Evolutionary conservation across 257 asterid species (phyloP).

Genomic region (Solanum chiquidenum): DNA sequence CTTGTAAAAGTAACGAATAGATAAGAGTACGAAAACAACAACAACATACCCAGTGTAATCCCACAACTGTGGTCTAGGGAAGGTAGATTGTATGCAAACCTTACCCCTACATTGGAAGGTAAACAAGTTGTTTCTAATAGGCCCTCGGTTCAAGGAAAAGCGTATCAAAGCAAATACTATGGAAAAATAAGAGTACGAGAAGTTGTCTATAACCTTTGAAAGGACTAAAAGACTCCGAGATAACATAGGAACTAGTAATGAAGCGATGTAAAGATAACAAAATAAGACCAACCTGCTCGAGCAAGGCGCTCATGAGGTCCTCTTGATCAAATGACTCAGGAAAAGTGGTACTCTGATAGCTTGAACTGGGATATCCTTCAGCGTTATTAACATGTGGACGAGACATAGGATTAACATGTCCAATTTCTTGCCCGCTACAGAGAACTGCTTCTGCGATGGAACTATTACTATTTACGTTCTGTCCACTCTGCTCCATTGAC

Average conservation of each 20-base stretch:
- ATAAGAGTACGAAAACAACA: not conserved
- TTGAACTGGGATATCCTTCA: not conserved
- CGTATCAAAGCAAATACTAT: not conserved
- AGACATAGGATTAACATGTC: conserved; percentile 2
- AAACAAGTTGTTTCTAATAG: not conserved
- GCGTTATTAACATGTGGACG: conserved; percentile 18
- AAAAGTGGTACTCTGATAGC: conserved; percentile 8
- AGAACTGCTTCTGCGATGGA: conserved; percentile 12
- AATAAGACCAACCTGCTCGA: conserved; percentile 44
- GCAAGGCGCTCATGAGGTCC: conserved; percentile 56
- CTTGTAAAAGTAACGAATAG: not conserved
- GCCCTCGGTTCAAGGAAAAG: not conserved
- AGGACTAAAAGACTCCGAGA: not conserved
- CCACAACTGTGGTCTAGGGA: not conserved
- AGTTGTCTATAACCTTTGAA: not conserved
- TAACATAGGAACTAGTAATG: not conserved
- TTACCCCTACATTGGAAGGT: not conserved
- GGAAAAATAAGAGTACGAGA: not conserved
- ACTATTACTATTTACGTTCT: conserved; percentile 1
- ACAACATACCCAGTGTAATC: not conserved
- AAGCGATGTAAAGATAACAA: not conserved
- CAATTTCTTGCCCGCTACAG: conserved; percentile 7
- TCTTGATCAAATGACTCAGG: conserved; percentile 50
- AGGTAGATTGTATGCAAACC: not conserved
- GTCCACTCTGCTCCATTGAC: conserved; percentile 22